Conservation (phyloP, 345 rosid genomes). For the Citrus australasica region DNA sequence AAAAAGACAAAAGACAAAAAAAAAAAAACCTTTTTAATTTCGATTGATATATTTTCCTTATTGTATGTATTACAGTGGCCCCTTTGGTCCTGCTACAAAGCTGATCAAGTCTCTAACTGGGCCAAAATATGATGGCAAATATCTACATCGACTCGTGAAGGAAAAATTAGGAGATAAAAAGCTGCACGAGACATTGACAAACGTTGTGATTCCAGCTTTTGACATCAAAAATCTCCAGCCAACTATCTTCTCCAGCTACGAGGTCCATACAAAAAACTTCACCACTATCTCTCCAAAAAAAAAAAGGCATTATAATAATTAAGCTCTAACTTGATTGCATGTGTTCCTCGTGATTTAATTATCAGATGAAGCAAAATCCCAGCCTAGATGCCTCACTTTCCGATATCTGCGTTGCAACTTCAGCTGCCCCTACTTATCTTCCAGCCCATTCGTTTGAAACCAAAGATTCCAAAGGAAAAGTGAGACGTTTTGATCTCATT, state of each 20-base stretch:
- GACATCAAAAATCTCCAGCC: conserved; percentile 73
- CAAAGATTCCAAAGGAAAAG: conserved; percentile 26
- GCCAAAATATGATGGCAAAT: conserved; percentile 61
- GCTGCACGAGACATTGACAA: conserved; percentile 59
- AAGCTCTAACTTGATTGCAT: background rate
- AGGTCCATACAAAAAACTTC: conserved; percentile 28
- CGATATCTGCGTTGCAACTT: conserved; percentile 59
- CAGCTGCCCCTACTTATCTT: conserved; percentile 70
- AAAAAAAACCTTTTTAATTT: background rate
- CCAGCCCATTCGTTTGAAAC: conserved; percentile 47
- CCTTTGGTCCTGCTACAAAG: conserved; percentile 29
- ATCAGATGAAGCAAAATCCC: conserved; percentile 38
- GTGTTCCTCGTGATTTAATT: background rate
- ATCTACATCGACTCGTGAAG: conserved; percentile 39
- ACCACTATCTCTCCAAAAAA: too few relatives aligned
- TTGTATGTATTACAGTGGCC: conserved; percentile 2
- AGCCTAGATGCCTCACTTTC: conserved; percentile 43
- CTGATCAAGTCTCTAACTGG: conserved; percentile 42
- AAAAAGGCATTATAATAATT: too few relatives aligned
- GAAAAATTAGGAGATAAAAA: conserved; percentile 43
- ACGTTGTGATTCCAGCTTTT: conserved; percentile 72
- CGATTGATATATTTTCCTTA: background rate
- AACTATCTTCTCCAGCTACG: conserved; percentile 50
- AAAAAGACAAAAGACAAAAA: too few relatives aligned
- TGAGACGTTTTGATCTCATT: conserved; percentile 50